phyloP scores from a whole-genome alignment of 2,329 filamentous ascomycete species.

The Colletotrichum viniferum region DNA sequence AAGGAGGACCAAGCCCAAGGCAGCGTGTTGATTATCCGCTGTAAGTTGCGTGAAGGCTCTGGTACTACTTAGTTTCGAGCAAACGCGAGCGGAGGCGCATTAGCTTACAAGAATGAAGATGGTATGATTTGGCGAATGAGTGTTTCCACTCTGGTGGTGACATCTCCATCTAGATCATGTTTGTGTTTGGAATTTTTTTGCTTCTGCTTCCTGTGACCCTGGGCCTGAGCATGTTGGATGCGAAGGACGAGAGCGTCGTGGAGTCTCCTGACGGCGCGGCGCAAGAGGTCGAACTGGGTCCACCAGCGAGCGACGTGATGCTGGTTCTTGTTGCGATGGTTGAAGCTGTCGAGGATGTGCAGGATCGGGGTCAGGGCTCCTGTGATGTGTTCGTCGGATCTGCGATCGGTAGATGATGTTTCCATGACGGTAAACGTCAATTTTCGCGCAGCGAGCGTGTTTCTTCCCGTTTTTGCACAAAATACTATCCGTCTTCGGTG shows the following conservation, averaged over 20 bases:
- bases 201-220: neutral
- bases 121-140: slow-evolving; percentile 35
- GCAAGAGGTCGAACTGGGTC: slow-evolving; percentile 71
- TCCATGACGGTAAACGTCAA: neutral
- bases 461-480: neutral
- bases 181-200: neutral
- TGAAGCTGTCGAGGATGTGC: slow-evolving; percentile 71
- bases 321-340: slow-evolving; percentile 90
- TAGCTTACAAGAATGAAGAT: slow-evolving; percentile 39
- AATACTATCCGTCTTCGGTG: neutral
- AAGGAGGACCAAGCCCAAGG: slow-evolving; percentile 72
- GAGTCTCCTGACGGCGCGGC: slow-evolving; percentile 67
- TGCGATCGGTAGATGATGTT: slow-evolving; percentile 18
- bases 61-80: neutral
- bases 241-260: slow-evolving; percentile 33
- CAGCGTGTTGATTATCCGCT: slow-evolving; percentile 74
- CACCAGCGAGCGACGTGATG: slow-evolving; percentile 85
- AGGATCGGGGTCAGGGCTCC: slow-evolving; percentile 40
- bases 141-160: slow-evolving; percentile 24
- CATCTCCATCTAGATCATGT: neutral
- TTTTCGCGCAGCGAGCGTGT: neutral
- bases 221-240: neutral
- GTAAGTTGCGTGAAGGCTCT: slow-evolving; percentile 72
- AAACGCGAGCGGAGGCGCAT: neutral
- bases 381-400: slow-evolving; percentile 14